A percentile compares a stretch with the other conserved stretches of the same genome.
Evolutionary conservation across 495 filamentous ascomycete species (phyloP).

Genomic region (Thozetella sp.): DNA sequence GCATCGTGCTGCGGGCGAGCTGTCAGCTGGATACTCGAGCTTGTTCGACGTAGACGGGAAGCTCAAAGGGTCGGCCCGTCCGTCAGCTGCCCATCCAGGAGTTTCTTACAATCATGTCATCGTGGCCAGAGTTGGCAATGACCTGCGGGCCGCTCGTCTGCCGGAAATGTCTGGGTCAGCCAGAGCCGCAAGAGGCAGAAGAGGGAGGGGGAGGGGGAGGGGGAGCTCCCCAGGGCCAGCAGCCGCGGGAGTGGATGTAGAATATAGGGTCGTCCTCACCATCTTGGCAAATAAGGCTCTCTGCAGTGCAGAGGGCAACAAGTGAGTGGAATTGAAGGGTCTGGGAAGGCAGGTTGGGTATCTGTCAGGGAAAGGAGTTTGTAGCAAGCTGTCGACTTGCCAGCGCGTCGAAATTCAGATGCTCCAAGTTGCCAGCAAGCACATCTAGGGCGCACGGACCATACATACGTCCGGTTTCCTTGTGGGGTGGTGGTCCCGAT

Average conservation of each 20-base stretch:
- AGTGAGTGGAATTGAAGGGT: neutral
- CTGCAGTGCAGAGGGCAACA: neutral
- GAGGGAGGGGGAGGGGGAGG: neutral
- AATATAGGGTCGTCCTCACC: neutral
- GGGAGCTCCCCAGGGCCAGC: neutral
- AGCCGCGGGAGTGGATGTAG: neutral
- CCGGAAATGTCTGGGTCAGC: neutral
- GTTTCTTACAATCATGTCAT: slow-evolving; percentile 97
- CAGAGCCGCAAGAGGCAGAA: slow-evolving; percentile 2
- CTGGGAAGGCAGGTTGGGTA: neutral
- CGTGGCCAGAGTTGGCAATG: slow-evolving; percentile 63
- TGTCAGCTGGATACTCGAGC: neutral
- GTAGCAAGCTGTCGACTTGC: slow-evolving; percentile 14
- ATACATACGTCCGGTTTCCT: neutral
- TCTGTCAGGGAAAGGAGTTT: slow-evolving; percentile 3
- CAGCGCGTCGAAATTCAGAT: slow-evolving; percentile 2
- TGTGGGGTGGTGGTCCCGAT: neutral
- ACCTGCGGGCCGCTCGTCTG: slow-evolving; percentile 32
- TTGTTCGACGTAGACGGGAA: neutral
- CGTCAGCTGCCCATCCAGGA: neutral
- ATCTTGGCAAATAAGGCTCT: neutral
- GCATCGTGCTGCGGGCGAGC: slow-evolving; percentile 78
- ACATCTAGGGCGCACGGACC: neutral
- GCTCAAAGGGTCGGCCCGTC: neutral
- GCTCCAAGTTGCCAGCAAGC: neutral